These are phyloP conservation scores for Picochlorum sp. DNA, from an alignment of 139 green algal genomes.

Conservation along the genomic window DNA sequence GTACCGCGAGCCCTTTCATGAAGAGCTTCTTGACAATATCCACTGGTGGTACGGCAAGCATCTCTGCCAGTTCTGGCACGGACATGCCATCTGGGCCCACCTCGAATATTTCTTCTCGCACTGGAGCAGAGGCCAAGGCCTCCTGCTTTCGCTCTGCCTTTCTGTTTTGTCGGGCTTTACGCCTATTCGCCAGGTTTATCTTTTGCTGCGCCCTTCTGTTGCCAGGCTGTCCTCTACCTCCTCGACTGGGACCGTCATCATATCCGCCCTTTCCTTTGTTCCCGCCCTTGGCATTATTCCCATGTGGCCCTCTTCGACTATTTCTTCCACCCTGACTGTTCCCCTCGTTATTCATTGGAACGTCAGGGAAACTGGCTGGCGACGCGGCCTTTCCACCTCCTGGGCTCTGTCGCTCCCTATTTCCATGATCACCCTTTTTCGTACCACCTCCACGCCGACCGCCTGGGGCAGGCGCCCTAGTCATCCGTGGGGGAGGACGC, in stretches of 20 bases:
- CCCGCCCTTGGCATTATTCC: too few relatives aligned
- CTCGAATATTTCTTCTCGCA: conserved; percentile 89
- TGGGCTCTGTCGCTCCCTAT: too few relatives aligned
- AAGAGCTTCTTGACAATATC: conserved; percentile 92
- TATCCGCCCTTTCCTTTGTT: too few relatives aligned
- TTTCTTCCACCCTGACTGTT: too few relatives aligned
- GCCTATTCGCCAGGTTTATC: conserved; percentile 18
- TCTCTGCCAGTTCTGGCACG: conserved; percentile 68
- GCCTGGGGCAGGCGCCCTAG: not conserved
- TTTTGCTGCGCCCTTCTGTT: conserved; percentile 1
- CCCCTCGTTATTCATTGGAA: too few relatives aligned
- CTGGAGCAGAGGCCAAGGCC: conserved; percentile 25
- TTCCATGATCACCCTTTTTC: not conserved
- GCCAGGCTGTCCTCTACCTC: too few relatives aligned
- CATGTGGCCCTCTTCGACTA: too few relatives aligned
- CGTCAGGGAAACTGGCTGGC: too few relatives aligned
- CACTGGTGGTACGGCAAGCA: conserved; percentile 61
- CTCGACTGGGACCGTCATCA: too few relatives aligned
- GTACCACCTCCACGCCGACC: not conserved
- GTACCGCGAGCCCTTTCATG: conserved; percentile 89
- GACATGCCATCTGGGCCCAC: conserved; percentile 80
- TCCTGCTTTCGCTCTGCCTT: conserved; percentile 34
- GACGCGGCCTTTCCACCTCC: too few relatives aligned
- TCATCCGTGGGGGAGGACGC: conserved; percentile 4
- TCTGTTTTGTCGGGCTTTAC: conserved; percentile 39